Evolutionary conservation across 805 yeast species (phyloP).

Genomic region (Candida mattraensis): DNA sequence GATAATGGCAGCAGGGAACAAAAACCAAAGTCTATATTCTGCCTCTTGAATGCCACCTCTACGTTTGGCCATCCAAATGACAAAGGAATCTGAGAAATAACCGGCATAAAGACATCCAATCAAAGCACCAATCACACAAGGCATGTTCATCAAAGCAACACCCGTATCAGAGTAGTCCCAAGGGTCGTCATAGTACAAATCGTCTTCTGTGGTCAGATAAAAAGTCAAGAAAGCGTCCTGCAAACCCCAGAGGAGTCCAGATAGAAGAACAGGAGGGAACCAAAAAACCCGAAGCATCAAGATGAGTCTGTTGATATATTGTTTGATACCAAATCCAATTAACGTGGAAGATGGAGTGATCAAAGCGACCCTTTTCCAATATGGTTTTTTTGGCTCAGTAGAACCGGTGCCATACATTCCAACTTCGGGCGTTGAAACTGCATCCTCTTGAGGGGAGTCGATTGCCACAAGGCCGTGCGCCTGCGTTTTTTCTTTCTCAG

Average conservation of each 20-base stretch:
- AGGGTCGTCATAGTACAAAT: conserved; percentile 62
- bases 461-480: conserved; percentile 4
- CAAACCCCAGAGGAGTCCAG: conserved; percentile 77
- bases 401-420: conserved; percentile 37
- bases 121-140: conserved; percentile 64
- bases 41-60: conserved; percentile 65
- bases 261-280: conserved; percentile 63
- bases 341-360: conserved; percentile 60
- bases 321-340: conserved; percentile 64
- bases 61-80: conserved; percentile 58
- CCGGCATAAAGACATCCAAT: conserved; percentile 70
- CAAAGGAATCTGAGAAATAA: conserved; percentile 56
- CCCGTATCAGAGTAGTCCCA: conserved; percentile 64
- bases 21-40: conserved; percentile 60
- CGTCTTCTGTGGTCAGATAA: conserved; percentile 72
- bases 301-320: conserved; percentile 53
- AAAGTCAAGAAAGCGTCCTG: conserved; percentile 77
- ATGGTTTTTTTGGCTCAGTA: conserved; percentile 41
- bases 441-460: conserved; percentile 5
- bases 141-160: conserved; percentile 75
- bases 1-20: conserved; percentile 53
- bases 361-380: conserved; percentile 45
- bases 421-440: conserved; percentile 10
- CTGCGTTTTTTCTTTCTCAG: conserved; percentile 9
- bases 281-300: conserved; percentile 54